Percentiles rank a stretch among this genome's conserved stretches.
Conservation (phyloP, 805 yeast species). For the Pichia eremophila region DNA sequence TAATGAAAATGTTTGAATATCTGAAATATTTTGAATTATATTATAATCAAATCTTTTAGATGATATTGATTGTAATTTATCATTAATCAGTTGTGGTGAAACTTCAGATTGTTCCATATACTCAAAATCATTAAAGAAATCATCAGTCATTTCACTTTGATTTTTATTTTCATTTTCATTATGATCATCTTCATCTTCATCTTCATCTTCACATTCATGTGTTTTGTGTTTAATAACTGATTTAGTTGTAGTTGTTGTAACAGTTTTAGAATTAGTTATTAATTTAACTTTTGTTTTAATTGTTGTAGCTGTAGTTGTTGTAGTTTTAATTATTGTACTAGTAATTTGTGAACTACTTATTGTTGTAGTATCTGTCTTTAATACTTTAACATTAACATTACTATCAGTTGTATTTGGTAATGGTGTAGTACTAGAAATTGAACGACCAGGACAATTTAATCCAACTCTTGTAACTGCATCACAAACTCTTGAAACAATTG, state of each 20-base stretch:
- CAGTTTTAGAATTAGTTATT: neutral
- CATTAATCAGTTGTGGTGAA: neutral
- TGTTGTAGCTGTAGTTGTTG: constrained; percentile 4
- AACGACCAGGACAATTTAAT: neutral
- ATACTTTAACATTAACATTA: neutral
- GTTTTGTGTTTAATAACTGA: neutral
- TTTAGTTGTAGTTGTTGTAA: neutral
- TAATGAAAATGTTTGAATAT: neutral
- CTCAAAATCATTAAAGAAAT: neutral
- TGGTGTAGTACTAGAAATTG: neutral
- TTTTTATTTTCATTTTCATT: neutral
- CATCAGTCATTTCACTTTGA: neutral
- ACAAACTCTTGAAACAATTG: neutral
- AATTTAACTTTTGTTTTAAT: neutral
- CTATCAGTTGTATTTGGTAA: neutral
- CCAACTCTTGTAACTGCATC: neutral
- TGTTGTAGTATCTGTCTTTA: constrained; percentile 1
- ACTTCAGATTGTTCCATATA: neutral
- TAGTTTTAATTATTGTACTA: constrained; percentile 3
- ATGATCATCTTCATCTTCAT: neutral
- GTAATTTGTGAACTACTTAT: constrained; percentile 6
- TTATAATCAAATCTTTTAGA: neutral
- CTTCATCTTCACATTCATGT: neutral
- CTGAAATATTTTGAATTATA: neutral
- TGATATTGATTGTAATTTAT: neutral